These are phyloP conservation scores for Micromonas commoda DNA, from an alignment of 139 green algal genomes.

Conservation along the genomic window DNA sequence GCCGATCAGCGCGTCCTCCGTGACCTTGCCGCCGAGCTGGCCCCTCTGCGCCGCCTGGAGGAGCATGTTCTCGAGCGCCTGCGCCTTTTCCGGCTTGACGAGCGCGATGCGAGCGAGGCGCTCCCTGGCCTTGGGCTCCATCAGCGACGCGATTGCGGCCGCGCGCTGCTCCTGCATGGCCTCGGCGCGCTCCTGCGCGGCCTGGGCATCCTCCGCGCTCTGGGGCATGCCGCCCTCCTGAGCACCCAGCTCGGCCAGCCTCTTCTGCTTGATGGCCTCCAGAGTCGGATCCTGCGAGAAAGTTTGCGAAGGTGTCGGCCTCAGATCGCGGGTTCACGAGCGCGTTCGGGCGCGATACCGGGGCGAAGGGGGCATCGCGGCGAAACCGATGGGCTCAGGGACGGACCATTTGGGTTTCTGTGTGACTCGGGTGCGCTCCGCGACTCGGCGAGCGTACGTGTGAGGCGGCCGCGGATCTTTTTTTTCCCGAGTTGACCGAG, in stretches of 20 bases:
- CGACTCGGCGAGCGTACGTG: no score
- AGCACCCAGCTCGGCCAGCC: conserved; percentile 64
- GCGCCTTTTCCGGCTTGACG: conserved; percentile 93
- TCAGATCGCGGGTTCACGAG: not conserved
- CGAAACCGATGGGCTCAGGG: not conserved
- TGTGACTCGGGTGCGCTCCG: no score
- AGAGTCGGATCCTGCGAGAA: conserved; percentile 54
- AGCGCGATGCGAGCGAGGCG: conserved; percentile 79
- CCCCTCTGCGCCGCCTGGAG: conserved; percentile 65
- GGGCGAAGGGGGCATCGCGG: not conserved
- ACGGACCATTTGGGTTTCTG: no score
- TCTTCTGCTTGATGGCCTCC: conserved; percentile 61
- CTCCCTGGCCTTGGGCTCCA: conserved; percentile 66
- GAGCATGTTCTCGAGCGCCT: conserved; percentile 81
- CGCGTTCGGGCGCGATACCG: not conserved
- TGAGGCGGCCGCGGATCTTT: no score
- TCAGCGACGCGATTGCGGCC: conserved; percentile 63
- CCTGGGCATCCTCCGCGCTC: conserved; percentile 8
- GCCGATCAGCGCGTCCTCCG: conserved; percentile 33
- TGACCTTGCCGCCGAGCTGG: conserved; percentile 68
- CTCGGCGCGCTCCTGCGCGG: conserved; percentile 2
- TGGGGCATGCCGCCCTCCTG: conserved; percentile 26
- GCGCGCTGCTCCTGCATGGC: conserved; percentile 42
- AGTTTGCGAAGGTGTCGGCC: not conserved
- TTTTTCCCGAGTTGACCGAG: no score